These are phyloP conservation scores for Penicillium sp. DNA, from an alignment of 2,329 filamentous ascomycete genomes.

Conservation along the genomic window DNA sequence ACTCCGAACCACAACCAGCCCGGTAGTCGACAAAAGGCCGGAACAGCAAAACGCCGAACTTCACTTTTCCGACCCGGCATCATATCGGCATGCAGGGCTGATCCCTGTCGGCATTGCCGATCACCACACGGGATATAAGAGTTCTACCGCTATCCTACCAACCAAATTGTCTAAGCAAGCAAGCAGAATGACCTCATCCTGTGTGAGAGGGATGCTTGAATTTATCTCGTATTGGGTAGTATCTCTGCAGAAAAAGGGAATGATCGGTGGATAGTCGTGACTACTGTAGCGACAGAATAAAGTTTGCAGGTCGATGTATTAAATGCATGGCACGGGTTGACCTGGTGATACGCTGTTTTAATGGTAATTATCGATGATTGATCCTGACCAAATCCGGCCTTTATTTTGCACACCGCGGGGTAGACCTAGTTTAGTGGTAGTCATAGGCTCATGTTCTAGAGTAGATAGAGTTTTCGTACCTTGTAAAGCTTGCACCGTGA, in stretches of 20 bases:
- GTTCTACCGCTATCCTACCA: neutral
- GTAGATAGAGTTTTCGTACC: neutral
- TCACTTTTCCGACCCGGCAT: neutral
- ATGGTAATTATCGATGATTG: neutral
- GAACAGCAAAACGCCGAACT: neutral
- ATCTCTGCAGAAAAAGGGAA: neutral
- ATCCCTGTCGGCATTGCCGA: neutral
- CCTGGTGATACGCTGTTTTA: neutral
- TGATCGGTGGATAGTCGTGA: neutral
- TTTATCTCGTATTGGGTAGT: neutral
- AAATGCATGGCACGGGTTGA: neutral
- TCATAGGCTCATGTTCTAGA: neutral
- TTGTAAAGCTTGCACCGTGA: neutral
- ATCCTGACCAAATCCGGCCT: neutral
- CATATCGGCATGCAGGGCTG: neutral
- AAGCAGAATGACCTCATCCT: neutral
- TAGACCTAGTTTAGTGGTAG: neutral
- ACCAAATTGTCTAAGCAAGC: neutral
- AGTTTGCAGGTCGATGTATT: neutral
- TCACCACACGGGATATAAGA: neutral
- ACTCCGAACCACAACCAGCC: neutral
- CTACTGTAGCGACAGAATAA: neutral
- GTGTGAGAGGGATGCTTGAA: neutral
- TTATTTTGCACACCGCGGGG: neutral
- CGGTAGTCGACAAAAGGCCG: neutral